These are phyloP conservation scores for Closterium sp. DNA, from an alignment of 139 green algal genomes.

Conservation along the genomic window DNA sequence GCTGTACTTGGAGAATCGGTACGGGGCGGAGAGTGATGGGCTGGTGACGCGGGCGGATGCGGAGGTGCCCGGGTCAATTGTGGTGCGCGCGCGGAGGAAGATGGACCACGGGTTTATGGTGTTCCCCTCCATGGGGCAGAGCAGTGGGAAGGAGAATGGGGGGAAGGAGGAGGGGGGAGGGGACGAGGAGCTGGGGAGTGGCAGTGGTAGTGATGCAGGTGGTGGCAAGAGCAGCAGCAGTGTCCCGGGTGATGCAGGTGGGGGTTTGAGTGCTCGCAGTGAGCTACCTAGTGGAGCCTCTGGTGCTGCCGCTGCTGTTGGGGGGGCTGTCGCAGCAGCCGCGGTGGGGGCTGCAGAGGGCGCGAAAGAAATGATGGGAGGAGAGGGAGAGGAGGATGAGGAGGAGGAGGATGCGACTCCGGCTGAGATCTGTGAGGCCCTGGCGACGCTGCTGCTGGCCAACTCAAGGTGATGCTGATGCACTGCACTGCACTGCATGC, in stretches of 20 bases:
- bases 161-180: not conserved
- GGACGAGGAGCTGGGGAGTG: not conserved
- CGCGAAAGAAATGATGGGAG: not conserved
- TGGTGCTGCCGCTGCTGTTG: not conserved
- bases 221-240: too few relatives aligned
- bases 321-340: not conserved
- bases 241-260: too few relatives aligned
- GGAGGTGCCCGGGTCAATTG: slow-evolving; percentile 38
- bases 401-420: slow-evolving; percentile 32
- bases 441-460: slow-evolving; percentile 37
- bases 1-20: slow-evolving; percentile 32
- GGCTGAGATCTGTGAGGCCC: slow-evolving; percentile 43
- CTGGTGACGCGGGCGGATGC: slow-evolving; percentile 41
- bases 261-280: not conserved
- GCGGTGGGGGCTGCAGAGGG: not conserved
- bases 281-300: not conserved
- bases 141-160: not conserved
- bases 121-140: slow-evolving; percentile 14
- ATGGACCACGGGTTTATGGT: slow-evolving; percentile 48
- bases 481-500: not conserved
- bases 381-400: not conserved
- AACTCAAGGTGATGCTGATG: not conserved
- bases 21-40: slow-evolving; percentile 42
- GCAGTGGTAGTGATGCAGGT: not conserved
- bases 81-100: slow-evolving; percentile 21